Percentiles rank a stretch among this genome's conserved stretches.
These are phyloP conservation scores for Saccharomyces pastorianus DNA, from an alignment of 1,139 yeast genomes.

Conservation along the genomic window DNA sequence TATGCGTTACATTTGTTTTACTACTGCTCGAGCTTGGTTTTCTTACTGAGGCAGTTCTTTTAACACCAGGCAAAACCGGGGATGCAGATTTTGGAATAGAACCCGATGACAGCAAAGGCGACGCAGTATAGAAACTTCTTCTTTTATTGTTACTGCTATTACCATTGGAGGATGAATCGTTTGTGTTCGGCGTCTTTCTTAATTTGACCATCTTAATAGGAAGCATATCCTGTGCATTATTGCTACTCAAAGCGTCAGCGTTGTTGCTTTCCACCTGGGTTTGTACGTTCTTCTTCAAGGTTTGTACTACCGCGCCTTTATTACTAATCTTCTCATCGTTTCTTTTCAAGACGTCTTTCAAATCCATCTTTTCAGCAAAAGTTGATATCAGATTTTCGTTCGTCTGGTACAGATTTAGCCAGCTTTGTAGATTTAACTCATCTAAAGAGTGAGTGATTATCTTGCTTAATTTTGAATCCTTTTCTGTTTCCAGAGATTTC, in stretches of 20 bases:
- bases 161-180: constrained; percentile 4
- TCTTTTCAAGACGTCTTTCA: background rate
- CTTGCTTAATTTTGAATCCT: constrained; percentile 1
- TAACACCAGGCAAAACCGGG: constrained; percentile 25
- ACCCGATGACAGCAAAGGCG: constrained; percentile 9
- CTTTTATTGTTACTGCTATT: constrained; percentile 12
- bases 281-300: constrained; percentile 3
- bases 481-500: background rate
- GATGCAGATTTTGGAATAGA: constrained; percentile 11
- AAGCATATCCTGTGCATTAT: background rate
- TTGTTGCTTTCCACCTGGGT: background rate
- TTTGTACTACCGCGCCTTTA: constrained; percentile 6
- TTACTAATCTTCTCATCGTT: constrained; percentile 5
- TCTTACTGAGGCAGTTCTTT: constrained; percentile 23
- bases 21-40: constrained; percentile 7
- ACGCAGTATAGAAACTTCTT: constrained; percentile 23
- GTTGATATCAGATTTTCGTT: constrained; percentile 13
- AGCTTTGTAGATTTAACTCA: constrained; percentile 12
- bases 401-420: constrained; percentile 17
- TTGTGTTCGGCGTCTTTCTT: constrained; percentile 4
- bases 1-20: background rate
- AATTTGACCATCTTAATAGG: constrained; percentile 11
- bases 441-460: constrained; percentile 3
- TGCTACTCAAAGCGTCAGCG: background rate
- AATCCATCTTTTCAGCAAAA: constrained; percentile 17